A percentile compares a stretch with the other conserved stretches of the same genome.
phyloP scores from a whole-genome alignment of 2,329 filamentous ascomycete species.

The Monilinia aucupariae region DNA sequence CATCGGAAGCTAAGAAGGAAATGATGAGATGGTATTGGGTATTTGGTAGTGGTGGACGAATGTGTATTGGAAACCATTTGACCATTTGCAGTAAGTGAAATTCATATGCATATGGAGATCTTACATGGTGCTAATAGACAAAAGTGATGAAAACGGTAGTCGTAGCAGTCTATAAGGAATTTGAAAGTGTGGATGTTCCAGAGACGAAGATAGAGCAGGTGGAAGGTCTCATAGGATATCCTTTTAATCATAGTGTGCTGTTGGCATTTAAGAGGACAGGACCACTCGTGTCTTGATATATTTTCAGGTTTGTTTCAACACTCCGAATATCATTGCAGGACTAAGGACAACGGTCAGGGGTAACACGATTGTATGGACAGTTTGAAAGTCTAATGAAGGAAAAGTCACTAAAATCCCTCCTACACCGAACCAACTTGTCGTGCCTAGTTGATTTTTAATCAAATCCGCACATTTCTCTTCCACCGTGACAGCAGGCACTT shows the following conservation, averaged over 20 bases:
- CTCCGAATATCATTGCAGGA: not conserved
- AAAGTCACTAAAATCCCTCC: not conserved
- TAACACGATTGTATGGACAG: not conserved
- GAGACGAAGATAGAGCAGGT: constrained; percentile 57
- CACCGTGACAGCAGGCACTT: constrained; percentile 27
- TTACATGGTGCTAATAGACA: constrained; percentile 16
- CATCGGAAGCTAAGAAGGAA: constrained; percentile 33
- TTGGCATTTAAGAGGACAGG: not conserved
- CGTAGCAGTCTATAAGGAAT: constrained; percentile 64
- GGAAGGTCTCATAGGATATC: constrained; percentile 36
- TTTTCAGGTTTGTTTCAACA: not conserved
- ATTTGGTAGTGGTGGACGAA: constrained; percentile 60
- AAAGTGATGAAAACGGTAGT: constrained; percentile 65
- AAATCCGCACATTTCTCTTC: constrained; percentile 25
- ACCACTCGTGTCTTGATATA: not conserved
- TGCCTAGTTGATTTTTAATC: constrained; percentile 9
- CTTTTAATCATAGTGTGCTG: not conserved
- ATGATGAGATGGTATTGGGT: constrained; percentile 55
- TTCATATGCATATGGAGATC: not conserved
- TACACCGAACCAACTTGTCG: not conserved
- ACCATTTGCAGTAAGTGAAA: constrained; percentile 46
- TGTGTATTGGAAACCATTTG: constrained; percentile 62
- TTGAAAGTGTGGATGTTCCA: constrained; percentile 51
- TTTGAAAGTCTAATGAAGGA: not conserved
- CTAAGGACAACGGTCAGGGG: not conserved